Conservation (phyloP, 2,329 filamentous ascomycete genomes). For the Exophiala spinifera region DNA sequence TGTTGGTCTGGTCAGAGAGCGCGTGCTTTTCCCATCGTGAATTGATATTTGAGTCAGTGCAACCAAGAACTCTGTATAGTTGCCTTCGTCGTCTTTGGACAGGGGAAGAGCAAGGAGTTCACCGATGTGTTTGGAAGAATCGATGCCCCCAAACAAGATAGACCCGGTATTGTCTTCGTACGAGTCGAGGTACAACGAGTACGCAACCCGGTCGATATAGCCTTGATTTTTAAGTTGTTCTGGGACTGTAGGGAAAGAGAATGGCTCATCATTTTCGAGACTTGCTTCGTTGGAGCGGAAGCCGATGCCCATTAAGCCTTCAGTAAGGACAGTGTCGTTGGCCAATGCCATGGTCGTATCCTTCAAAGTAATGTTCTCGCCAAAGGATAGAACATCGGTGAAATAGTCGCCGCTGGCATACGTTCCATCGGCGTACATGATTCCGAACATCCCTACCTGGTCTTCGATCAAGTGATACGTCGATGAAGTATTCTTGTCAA, state of each 20-base stretch:
- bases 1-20: constrained; percentile 40
- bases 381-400: constrained; percentile 61
- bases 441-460: constrained; percentile 64
- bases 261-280: constrained; percentile 93
- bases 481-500: constrained; percentile 64
- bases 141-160: constrained; percentile 72
- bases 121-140: constrained; percentile 62
- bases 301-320: constrained; percentile 82
- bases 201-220: constrained; percentile 16
- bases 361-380: constrained; percentile 48
- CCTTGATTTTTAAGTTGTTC: constrained; percentile 46
- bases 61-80: constrained; percentile 57
- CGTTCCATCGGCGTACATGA: constrained; percentile 78
- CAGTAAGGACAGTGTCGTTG: constrained; percentile 51
- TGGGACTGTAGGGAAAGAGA: constrained; percentile 77
- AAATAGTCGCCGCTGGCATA: constrained; percentile 75
- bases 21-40: constrained; percentile 34
- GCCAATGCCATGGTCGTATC: constrained; percentile 59
- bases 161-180: constrained; percentile 33
- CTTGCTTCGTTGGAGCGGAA: constrained; percentile 70
- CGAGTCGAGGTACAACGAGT: constrained; percentile 19
- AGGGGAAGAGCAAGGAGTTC: constrained; percentile 62
- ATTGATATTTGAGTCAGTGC: constrained; percentile 42
- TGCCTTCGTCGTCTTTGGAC: not conserved
- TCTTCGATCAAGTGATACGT: constrained; percentile 70